phyloP scores from a whole-genome alignment of 768 basidiomycete genomes.

The Amanita fuliginea region DNA sequence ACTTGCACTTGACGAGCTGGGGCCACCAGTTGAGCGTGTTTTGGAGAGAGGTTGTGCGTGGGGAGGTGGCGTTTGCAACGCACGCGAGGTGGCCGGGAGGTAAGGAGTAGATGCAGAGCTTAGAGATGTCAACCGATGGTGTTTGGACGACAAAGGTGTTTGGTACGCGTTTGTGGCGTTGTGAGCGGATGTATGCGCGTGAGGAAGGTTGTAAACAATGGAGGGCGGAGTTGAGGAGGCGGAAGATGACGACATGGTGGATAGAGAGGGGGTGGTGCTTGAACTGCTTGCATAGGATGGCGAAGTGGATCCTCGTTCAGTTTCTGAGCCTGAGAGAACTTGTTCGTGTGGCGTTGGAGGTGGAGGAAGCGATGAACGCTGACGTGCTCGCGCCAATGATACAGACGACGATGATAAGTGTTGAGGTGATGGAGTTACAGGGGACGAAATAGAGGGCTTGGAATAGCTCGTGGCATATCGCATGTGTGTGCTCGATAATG shows the following conservation, averaged over 20 bases:
- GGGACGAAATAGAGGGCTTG: conserved; percentile 15
- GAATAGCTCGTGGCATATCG: too few relatives aligned
- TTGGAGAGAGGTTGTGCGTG: background rate
- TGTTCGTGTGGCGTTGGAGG: conserved; percentile 16
- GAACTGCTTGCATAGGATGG: conserved; percentile 14
- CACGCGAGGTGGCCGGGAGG: conserved; percentile 6
- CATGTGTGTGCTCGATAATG: conserved; percentile 13
- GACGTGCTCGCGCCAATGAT: conserved; percentile 7
- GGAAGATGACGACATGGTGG: conserved; percentile 12
- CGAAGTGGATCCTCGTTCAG: conserved; percentile 54
- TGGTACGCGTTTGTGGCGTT: background rate
- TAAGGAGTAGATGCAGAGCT: conserved; percentile 2
- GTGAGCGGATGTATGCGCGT: conserved; percentile 1
- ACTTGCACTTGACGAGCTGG: background rate
- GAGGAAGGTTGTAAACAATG: background rate
- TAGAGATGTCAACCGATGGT: background rate
- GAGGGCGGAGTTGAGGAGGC: background rate
- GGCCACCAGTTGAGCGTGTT: background rate
- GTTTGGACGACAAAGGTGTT: background rate
- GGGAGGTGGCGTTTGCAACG: conserved; percentile 13
- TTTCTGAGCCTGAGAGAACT: conserved; percentile 65
- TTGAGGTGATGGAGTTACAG: conserved; percentile 17
- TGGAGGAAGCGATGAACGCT: conserved; percentile 10
- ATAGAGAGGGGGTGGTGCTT: conserved; percentile 9
- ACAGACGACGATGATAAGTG: conserved; percentile 21